A percentile compares a stretch with the other conserved stretches of the same genome.
phyloP scores from a whole-genome alignment of 31 red algal genomes.

The Asparagopsis taxiformis region DNA sequence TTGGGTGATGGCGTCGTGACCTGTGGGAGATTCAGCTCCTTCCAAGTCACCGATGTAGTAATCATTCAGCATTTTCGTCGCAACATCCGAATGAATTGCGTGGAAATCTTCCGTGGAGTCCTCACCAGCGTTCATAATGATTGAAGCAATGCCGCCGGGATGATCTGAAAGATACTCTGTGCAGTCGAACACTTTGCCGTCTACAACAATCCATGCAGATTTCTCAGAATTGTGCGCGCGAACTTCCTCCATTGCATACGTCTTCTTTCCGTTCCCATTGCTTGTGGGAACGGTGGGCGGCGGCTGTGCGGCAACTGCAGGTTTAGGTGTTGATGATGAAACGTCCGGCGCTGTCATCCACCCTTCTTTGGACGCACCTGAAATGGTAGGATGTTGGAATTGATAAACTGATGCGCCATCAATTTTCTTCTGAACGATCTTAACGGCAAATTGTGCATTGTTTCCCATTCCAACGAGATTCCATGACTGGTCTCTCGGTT shows the following conservation, averaged over 20 bases:
- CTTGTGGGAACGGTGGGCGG: not conserved
- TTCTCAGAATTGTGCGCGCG: not conserved
- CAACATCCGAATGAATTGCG: conserved; percentile 34
- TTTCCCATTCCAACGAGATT: conserved; percentile 60
- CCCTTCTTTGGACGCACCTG: not conserved
- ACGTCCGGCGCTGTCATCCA: conserved; percentile 6
- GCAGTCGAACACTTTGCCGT: conserved; percentile 27
- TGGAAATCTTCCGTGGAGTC: conserved; percentile 53
- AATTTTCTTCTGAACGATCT: not conserved
- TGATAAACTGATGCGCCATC: not conserved
- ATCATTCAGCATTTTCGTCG: conserved; percentile 23
- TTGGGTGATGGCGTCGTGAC: not conserved
- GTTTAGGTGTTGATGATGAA: too few relatives aligned
- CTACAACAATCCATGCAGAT: conserved; percentile 30
- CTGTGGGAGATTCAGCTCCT: not conserved
- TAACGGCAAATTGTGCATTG: conserved; percentile 31
- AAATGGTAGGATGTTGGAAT: conserved; percentile 4
- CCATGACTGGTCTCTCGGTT: conserved; percentile 46
- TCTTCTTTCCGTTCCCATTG: not conserved
- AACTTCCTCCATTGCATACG: not conserved
- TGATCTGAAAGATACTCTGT: conserved; percentile 41
- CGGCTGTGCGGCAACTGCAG: not conserved
- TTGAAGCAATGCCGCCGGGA: conserved; percentile 46
- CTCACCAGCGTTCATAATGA: conserved; percentile 38
- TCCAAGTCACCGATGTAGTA: conserved; percentile 28